These are phyloP conservation scores for Suillus fuscotomentosus DNA, from an alignment of 768 basidiomycete species.

Conservation along the genomic window DNA sequence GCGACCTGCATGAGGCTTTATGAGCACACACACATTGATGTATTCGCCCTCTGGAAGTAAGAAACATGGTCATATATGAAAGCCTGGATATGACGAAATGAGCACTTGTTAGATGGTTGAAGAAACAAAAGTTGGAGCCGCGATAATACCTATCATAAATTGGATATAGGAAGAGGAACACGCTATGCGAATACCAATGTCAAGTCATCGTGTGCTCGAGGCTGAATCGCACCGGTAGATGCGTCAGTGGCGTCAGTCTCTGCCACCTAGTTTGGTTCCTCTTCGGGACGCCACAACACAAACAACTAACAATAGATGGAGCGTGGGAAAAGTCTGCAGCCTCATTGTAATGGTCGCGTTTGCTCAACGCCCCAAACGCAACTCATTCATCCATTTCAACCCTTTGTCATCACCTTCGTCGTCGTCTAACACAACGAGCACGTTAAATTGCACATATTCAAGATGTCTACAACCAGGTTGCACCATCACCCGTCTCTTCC, in stretches of 20 bases:
- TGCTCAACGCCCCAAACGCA: constrained; percentile 2
- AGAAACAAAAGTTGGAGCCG: constrained; percentile 95
- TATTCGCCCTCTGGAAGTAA: constrained; percentile 77
- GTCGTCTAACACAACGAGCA: constrained; percentile 11
- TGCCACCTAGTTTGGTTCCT: no score
- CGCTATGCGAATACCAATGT: constrained; percentile 36
- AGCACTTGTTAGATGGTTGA: constrained; percentile 79
- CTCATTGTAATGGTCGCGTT: constrained; percentile 4
- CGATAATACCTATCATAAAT: constrained; percentile 57
- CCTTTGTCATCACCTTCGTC: constrained; percentile 14
- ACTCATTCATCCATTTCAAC: constrained; percentile 2
- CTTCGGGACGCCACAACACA: not conserved
- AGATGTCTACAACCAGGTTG: constrained; percentile 54
- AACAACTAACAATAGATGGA: not conserved
- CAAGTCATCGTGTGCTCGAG: no score
- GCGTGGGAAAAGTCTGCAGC: constrained; percentile 2
- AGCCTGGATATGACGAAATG: not conserved
- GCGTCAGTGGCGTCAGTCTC: no score
- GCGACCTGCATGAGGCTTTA: constrained; percentile 96
- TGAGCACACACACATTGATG: constrained; percentile 85
- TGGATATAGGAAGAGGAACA: constrained; percentile 32
- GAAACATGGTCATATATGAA: not conserved
- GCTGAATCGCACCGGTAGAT: no score
- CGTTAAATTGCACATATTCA: not conserved
- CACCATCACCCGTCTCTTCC: constrained; percentile 66